phyloP scores from a whole-genome alignment of 176 grass and related monocot genomes.

The Carex scoparia region DNA sequence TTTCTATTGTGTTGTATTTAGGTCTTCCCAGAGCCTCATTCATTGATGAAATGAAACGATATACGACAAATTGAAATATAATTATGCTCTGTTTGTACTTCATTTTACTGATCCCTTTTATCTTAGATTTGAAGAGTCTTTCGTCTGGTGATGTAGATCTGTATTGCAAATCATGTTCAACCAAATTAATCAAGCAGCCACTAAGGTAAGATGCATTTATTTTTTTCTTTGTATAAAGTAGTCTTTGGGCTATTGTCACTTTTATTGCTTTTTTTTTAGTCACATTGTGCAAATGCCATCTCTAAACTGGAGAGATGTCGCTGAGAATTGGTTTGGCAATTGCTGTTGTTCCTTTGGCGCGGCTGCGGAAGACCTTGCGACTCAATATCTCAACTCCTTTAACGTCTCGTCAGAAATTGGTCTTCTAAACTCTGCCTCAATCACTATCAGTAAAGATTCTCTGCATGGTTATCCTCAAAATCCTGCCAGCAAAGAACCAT shows the following conservation, averaged over 20 bases:
- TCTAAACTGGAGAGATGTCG: conserved; percentile 67
- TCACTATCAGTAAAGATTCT: conserved; percentile 58
- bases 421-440: conserved; percentile 49
- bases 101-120: neutral
- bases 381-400: conserved; percentile 56
- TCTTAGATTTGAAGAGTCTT: conserved; percentile 54
- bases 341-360: conserved; percentile 95
- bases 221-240: neutral
- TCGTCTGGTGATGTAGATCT: conserved; percentile 52
- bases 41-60: neutral
- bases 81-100: neutral
- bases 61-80: neutral
- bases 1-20: neutral
- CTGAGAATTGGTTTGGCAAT: conserved; percentile 93
- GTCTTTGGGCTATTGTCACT: neutral
- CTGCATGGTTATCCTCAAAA: conserved; percentile 37
- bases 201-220: conserved; percentile 38
- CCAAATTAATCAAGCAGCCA: conserved; percentile 66
- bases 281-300: conserved; percentile 89
- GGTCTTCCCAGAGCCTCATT: neutral
- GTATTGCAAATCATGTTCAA: conserved; percentile 69
- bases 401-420: conserved; percentile 41
- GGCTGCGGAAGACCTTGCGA: conserved; percentile 52
- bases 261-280: conserved; percentile 30
- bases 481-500: conserved; percentile 25